phyloP scores from a whole-genome alignment of 192 early-diverging fungal genomes.

The Dimargaris xerosporica region DNA sequence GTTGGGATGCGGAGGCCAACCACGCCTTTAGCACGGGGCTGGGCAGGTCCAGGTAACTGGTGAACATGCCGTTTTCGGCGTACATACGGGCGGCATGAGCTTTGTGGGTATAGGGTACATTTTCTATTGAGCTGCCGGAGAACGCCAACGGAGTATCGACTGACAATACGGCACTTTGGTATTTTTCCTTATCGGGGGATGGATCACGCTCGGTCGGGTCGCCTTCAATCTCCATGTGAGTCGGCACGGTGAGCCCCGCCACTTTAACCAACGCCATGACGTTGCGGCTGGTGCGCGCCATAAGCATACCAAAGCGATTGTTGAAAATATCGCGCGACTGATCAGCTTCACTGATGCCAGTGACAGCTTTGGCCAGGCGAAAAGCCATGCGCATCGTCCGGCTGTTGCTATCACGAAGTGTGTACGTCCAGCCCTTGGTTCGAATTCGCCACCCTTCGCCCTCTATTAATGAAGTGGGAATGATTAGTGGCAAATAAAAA shows the following conservation, averaged over 20 bases:
- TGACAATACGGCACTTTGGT: too few relatives aligned
- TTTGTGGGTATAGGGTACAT: neutral
- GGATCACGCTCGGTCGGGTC: neutral
- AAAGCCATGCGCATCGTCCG: slow-evolving; percentile 7
- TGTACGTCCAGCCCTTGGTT: slow-evolving; percentile 11
- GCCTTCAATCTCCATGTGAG: slow-evolving; percentile 8
- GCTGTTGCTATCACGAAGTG: neutral
- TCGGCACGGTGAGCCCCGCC: slow-evolving; percentile 4
- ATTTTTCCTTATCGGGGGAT: neutral
- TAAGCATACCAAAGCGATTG: slow-evolving; percentile 10
- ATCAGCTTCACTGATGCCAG: neutral
- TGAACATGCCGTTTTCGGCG: slow-evolving; percentile 4
- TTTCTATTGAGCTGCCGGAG: neutral
- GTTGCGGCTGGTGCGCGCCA: slow-evolving; percentile 8
- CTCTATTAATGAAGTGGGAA: neutral
- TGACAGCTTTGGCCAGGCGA: neutral
- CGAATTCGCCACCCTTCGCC: slow-evolving; percentile 6
- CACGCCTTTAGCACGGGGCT: neutral
- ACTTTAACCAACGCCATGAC: neutral
- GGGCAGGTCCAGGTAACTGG: neutral
- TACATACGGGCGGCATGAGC: neutral
- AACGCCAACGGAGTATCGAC: neutral
- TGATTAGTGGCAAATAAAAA: neutral
- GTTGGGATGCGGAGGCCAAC: neutral
- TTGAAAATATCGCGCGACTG: neutral